Percentiles rank a stretch among this genome's conserved stretches.
Conservation (phyloP, 73 alveolate genomes). For the Uronychia setigera region DNA sequence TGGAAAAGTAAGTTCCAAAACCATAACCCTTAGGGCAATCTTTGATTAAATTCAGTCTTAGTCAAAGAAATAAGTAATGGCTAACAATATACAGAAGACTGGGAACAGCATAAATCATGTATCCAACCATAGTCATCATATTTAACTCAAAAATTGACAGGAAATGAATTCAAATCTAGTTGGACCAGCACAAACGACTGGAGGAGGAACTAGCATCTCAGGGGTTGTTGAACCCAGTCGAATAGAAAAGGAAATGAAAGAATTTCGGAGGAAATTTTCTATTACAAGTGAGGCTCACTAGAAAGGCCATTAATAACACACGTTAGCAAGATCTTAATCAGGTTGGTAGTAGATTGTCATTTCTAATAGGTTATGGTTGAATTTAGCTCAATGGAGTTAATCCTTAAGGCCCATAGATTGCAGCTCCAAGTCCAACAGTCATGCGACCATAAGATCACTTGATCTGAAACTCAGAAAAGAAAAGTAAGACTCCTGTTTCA, state of each 20-base stretch:
- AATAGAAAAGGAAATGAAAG: not conserved
- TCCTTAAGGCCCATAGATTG: not conserved
- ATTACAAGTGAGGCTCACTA: not conserved
- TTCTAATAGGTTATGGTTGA: not conserved
- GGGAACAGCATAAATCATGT: too few relatives aligned
- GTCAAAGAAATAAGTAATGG: too few relatives aligned
- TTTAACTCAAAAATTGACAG: not conserved
- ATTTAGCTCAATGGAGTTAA: not conserved
- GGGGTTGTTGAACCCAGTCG: not conserved
- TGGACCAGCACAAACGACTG: too few relatives aligned
- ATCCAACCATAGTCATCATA: not conserved
- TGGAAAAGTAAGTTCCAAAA: not conserved
- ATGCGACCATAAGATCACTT: not conserved
- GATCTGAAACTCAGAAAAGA: not conserved
- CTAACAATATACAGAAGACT: too few relatives aligned
- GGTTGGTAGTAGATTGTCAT: not conserved
- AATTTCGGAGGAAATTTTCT: not conserved
- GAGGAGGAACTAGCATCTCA: too few relatives aligned
- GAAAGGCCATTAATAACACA: not conserved
- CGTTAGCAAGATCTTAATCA: not conserved
- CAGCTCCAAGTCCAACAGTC: not conserved
- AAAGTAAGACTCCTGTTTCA: not conserved
- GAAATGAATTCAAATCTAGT: too few relatives aligned
- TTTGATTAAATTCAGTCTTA: too few relatives aligned
- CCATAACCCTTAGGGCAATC: not conserved